phyloP scores from a whole-genome alignment of 129 eudicot genomes.

The Centrapalus pauciflorus region DNA sequence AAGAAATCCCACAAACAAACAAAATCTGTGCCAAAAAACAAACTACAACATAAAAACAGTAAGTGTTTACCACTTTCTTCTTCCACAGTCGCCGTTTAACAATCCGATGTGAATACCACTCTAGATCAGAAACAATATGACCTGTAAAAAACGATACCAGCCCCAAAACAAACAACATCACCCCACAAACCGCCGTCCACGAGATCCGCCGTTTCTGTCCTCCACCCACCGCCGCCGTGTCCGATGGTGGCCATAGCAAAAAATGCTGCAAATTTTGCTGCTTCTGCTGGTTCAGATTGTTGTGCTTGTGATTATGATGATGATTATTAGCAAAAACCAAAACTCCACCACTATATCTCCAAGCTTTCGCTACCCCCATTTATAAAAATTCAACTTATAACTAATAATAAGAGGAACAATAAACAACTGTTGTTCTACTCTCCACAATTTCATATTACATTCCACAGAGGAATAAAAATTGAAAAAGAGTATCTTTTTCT shows the following conservation, averaged over 20 bases:
- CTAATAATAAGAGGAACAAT: not conserved
- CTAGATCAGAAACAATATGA: constrained; percentile 77
- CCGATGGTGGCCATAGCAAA: constrained; percentile 39
- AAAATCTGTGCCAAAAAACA: not conserved
- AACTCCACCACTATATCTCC: constrained; percentile 40
- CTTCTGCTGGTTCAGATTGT: constrained; percentile 17
- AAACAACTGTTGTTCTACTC: not conserved
- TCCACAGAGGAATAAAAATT: constrained; percentile 10
- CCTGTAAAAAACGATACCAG: constrained; percentile 70
- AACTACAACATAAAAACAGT: not conserved
- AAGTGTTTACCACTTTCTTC: constrained; percentile 37
- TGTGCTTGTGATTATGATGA: constrained; percentile 12
- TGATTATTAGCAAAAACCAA: constrained; percentile 26
- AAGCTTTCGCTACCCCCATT: constrained; percentile 42
- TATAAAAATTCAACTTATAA: not conserved
- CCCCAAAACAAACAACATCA: constrained; percentile 69
- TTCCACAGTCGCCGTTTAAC: constrained; percentile 45
- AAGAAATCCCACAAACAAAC: not conserved
- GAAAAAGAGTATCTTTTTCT: constrained; percentile 4
- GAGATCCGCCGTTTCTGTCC: constrained; percentile 47
- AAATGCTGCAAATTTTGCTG: constrained; percentile 25
- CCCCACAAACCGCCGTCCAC: constrained; percentile 80
- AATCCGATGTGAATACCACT: constrained; percentile 62
- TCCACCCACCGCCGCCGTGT: constrained; percentile 21
- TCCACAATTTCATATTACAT: constrained; percentile 34